Evolutionary conservation across 441 rosid genomes (phyloP).

Genomic region (Euphorbia corollata): DNA sequence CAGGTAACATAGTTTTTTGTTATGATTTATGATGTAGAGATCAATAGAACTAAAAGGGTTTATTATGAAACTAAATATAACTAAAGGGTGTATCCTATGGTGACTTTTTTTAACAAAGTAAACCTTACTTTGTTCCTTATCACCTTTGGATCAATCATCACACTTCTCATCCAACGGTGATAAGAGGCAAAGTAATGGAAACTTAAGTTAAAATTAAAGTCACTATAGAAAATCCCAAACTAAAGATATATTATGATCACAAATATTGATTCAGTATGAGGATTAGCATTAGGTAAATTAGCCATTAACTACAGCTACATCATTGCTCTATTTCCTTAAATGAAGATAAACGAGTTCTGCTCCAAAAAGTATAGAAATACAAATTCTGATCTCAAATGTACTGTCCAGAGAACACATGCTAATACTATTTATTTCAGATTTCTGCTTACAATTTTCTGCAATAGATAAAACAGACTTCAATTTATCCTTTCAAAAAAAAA

Average conservation of each 20-base stretch:
- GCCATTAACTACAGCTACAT: neutral
- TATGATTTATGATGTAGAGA: neutral
- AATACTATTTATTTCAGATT: neutral
- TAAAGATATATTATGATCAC: neutral
- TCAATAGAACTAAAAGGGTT: neutral
- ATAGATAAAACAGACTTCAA: neutral
- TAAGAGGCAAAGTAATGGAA: too few relatives aligned
- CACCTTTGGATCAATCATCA: too few relatives aligned
- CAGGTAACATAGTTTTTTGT: neutral
- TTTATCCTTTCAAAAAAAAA: neutral
- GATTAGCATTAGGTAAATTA: neutral
- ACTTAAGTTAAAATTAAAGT: too few relatives aligned
- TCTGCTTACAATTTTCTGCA: neutral
- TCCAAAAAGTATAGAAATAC: neutral
- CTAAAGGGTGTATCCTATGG: too few relatives aligned
- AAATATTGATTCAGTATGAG: neutral
- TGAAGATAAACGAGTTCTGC: neutral
- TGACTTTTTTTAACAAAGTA: too few relatives aligned
- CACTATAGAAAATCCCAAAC: neutral
- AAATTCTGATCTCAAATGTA: neutral
- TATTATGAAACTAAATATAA: constrained; percentile 1
- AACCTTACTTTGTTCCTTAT: too few relatives aligned
- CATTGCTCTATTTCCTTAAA: neutral
- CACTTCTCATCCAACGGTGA: too few relatives aligned
- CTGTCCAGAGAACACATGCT: neutral